Base-by-base conservation (phyloP, 1,284 basidiomycete species). In the Ustilago tritici region DNA sequence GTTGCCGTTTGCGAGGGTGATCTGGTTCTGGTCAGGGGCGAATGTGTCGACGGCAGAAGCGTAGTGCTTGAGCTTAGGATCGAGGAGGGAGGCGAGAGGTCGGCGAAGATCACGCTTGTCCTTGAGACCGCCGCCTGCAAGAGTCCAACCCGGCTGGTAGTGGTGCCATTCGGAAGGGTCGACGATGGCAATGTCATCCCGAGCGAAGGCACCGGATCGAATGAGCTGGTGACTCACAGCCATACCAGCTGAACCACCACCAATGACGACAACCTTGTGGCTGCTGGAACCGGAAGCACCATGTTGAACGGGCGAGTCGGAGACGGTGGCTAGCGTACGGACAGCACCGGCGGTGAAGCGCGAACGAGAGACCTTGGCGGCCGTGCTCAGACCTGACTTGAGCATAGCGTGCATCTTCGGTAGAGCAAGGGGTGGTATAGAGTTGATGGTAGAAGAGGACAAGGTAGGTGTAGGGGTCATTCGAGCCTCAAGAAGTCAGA, bases 91-190 rank as follows among this genome's bases (percentile, higher is more conserved):
- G n/a, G 61, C 53, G 28, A 97, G 89, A 5, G 90, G 90, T 35
- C 90, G 89, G 64, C 92, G 90, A 78, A 93, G 92, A 76, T 93
- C 92, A 57, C 89, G 86, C 82, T 92, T 91, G 69, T 85, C 67
- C 50, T 87, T 87, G 28, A 98, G 89, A 41, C 96, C 96, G 34
- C 93, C 89, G 32, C 95, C 95, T 47, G 95, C 95, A 31, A 98
- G 90, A 2, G 95, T 97, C 95, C 93, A 94, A 74, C 83, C 83
- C 5, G 83, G 83, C 66, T 84, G 83, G 56, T 84, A 84, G 79
- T 84, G 66, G 61, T 84, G 83, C 56, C 59, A 78, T 31, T 77
- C 58, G 38, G 80, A 77, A 19, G 81, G 77, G 59, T 84, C 82
- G 28, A 84, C 71, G 59, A 84, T 64, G 40, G 80, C 80, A 55